These are phyloP conservation scores for Ambrosia trifida DNA, from an alignment of 129 eudicot species.

Conservation along the genomic window DNA sequence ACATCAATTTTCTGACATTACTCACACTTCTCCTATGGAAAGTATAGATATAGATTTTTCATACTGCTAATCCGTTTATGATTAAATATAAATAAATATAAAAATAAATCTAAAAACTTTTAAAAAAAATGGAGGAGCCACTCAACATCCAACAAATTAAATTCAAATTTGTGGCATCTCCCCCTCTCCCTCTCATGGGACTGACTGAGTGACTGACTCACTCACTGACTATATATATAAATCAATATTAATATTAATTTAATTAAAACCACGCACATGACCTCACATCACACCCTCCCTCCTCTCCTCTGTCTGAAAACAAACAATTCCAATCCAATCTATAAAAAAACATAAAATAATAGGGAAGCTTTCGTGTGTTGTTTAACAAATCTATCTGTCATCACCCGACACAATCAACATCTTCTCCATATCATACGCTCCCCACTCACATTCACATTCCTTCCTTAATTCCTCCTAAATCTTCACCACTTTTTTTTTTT, in stretches of 20 bases:
- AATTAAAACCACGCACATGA: conserved; percentile 23
- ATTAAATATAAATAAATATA: no score
- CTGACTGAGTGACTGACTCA: background rate
- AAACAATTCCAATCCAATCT: conserved; percentile 22
- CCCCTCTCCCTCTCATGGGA: background rate
- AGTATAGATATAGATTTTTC: no score
- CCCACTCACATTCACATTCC: conserved; percentile 21
- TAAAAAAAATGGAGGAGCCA: no score
- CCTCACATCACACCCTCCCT: background rate
- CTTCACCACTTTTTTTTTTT: background rate
- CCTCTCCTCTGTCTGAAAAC: no score
- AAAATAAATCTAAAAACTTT: no score
- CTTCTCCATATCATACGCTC: conserved; percentile 12
- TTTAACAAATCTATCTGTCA: conserved; percentile 28
- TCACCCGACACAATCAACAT: conserved; percentile 19
- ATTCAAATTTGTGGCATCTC: conserved; percentile 7
- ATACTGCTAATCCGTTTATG: no score
- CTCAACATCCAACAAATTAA: background rate
- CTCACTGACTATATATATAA: no score
- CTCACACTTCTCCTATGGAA: no score
- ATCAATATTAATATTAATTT: background rate
- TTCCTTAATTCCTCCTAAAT: conserved; percentile 17
- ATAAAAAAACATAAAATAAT: background rate
- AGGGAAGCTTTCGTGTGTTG: conserved; percentile 20
- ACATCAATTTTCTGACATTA: no score